Conservation (phyloP, 306 rosid genomes). For the Neltuma alba region DNA sequence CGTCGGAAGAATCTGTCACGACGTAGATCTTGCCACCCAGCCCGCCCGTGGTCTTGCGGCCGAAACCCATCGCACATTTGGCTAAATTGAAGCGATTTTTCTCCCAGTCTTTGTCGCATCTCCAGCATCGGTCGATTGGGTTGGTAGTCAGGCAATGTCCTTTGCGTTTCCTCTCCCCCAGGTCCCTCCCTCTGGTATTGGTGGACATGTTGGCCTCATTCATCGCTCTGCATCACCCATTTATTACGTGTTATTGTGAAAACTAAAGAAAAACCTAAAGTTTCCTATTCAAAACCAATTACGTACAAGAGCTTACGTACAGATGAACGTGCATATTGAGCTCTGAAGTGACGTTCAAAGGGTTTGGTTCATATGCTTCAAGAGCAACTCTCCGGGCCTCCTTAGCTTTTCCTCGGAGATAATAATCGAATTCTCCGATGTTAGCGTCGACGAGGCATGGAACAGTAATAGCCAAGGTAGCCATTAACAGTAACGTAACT, state of each 20-base stretch:
- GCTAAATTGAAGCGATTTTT: constrained; percentile 44
- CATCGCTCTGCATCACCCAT: constrained; percentile 34
- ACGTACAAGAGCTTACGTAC: constrained; percentile 15
- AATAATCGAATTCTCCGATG: constrained; percentile 43
- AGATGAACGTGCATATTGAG: constrained; percentile 43
- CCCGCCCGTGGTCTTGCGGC: constrained; percentile 58
- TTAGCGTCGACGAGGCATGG: constrained; percentile 54
- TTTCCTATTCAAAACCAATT: not conserved
- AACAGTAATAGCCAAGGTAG: constrained; percentile 40
- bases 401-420: constrained; percentile 34
- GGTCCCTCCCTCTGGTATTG: constrained; percentile 51
- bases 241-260: not conserved
- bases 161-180: not conserved
- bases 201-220: not conserved
- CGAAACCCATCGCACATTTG: constrained; percentile 59
- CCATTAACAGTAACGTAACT: constrained; percentile 35
- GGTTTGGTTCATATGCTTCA: constrained; percentile 50
- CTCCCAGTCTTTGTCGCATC: constrained; percentile 60
- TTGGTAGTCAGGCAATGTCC: constrained; percentile 54
- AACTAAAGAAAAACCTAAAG: not conserved
- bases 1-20: constrained; percentile 53
- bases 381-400: constrained; percentile 47
- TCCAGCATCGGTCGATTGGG: constrained; percentile 83
- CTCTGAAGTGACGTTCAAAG: constrained; percentile 42
- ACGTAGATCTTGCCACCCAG: constrained; percentile 40